A percentile compares a stretch with the other conserved stretches of the same genome.
Evolutionary conservation across 1,139 yeast species (phyloP).

Genomic region (Kodamaea sp.): DNA sequence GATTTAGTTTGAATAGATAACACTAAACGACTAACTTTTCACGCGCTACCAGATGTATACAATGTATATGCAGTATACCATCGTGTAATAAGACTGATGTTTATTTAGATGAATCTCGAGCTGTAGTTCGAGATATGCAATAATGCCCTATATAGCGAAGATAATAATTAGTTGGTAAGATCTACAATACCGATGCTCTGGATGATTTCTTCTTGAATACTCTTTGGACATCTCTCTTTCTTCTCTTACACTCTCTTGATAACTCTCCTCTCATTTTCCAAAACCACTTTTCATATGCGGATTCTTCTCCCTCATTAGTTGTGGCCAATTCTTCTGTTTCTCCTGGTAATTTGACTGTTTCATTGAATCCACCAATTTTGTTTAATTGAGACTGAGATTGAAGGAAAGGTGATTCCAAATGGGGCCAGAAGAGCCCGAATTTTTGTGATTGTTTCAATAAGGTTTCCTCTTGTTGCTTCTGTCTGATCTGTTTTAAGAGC

Average conservation of each 20-base stretch:
- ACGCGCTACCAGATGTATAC: too few relatives aligned
- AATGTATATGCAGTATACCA: too few relatives aligned
- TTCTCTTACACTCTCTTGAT: constrained; percentile 71
- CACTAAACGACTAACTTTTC: too few relatives aligned
- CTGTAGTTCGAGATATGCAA: too few relatives aligned
- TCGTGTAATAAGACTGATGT: too few relatives aligned
- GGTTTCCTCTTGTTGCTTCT: constrained; percentile 29
- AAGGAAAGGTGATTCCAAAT: constrained; percentile 81
- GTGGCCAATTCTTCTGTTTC: constrained; percentile 25
- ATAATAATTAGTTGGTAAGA: too few relatives aligned
- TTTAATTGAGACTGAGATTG: constrained; percentile 79
- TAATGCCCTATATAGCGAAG: too few relatives aligned
- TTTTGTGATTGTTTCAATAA: constrained; percentile 13
- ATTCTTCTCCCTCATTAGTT: constrained; percentile 41
- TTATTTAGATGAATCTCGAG: too few relatives aligned
- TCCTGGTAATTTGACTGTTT: constrained; percentile 37
- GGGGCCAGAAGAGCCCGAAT: constrained; percentile 77
- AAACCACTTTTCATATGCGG: constrained; percentile 73
- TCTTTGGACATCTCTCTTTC: constrained; percentile 72
- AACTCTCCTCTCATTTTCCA: constrained; percentile 83
- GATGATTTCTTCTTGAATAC: constrained; percentile 48
- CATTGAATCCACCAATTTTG: constrained; percentile 45
- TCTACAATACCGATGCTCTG: constrained; percentile 2
- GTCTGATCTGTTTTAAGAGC: constrained; percentile 33
- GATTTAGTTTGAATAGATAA: too few relatives aligned